phyloP scores from a whole-genome alignment of 164 flowering plant genomes.

The Vitis vinifera region DNA sequence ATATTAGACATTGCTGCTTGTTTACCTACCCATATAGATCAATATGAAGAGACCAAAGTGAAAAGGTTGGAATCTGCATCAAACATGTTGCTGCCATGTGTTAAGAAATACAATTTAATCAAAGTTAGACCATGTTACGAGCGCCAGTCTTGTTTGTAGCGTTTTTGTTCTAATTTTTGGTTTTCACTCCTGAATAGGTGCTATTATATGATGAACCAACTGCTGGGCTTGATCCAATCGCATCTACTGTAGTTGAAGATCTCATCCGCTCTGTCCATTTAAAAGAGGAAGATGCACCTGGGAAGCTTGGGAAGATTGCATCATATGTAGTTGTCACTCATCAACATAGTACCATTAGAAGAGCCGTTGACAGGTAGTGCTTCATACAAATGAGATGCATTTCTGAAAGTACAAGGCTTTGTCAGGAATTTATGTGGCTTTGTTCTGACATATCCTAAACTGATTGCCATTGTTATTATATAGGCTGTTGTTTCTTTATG shows the following conservation, averaged over 20 bases:
- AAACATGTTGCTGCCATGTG: too few relatives aligned
- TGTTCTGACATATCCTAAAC: neutral
- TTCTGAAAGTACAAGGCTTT: neutral
- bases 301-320: slow-evolving; percentile 76
- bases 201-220: slow-evolving; percentile 98
- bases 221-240: slow-evolving; percentile 99
- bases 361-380: slow-evolving; percentile 92
- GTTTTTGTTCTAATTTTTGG: neutral
- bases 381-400: neutral
- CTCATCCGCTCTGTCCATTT: slow-evolving; percentile 91
- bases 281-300: slow-evolving; percentile 63
- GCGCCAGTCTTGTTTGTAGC: too few relatives aligned
- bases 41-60: too few relatives aligned
- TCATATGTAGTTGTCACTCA: slow-evolving; percentile 97
- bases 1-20: too few relatives aligned
- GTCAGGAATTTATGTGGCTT: neutral
- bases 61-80: too few relatives aligned
- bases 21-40: too few relatives aligned
- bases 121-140: too few relatives aligned
- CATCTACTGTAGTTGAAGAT: slow-evolving; percentile 99
- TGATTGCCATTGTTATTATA: neutral
- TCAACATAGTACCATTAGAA: slow-evolving; percentile 92
- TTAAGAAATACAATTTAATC: too few relatives aligned
- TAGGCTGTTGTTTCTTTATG: slow-evolving; percentile 84
- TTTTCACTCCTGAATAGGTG: slow-evolving; percentile 45